Percentiles rank a stretch among this genome's conserved stretches.
phyloP scores from a whole-genome alignment of 2,329 filamentous ascomycete genomes.

The Cucurbitaria berberidis region DNA sequence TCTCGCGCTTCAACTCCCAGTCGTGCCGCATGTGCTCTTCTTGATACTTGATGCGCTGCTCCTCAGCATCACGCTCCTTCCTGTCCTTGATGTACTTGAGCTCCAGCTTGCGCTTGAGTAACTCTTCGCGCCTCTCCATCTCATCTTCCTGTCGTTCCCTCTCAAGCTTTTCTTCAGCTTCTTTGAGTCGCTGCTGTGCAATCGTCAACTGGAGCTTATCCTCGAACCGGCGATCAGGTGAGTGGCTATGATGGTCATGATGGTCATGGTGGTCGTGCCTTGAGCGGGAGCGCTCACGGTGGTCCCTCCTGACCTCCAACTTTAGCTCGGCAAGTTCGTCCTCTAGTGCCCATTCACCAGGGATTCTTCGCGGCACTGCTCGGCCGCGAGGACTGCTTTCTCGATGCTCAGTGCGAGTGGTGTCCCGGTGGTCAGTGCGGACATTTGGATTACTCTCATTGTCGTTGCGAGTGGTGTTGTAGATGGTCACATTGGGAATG shows the following conservation, averaged over 20 bases:
- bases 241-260: slow-evolving; percentile 23
- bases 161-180: slow-evolving; percentile 44
- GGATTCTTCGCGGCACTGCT: slow-evolving; percentile 31
- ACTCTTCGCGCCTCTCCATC: slow-evolving; percentile 47
- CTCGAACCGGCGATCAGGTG: slow-evolving; percentile 23
- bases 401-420: slow-evolving; percentile 42
- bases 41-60: slow-evolving; percentile 30
- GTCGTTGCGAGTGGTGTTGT: slow-evolving; percentile 52
- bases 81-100: slow-evolving; percentile 46
- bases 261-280: slow-evolving; percentile 30
- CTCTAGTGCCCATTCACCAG: slow-evolving; percentile 43
- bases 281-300: slow-evolving; percentile 35
- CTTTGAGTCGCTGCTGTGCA: slow-evolving; percentile 43
- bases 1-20: slow-evolving; percentile 38
- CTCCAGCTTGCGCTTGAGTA: slow-evolving; percentile 42
- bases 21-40: slow-evolving; percentile 42
- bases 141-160: slow-evolving; percentile 44
- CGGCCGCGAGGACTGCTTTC: slow-evolving; percentile 40
- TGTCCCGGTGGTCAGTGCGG: slow-evolving; percentile 38
- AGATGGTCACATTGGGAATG: slow-evolving; percentile 55
- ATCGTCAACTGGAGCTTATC: slow-evolving; percentile 46
- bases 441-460: slow-evolving; percentile 45
- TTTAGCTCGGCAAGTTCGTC: slow-evolving; percentile 45
- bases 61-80: slow-evolving; percentile 39
- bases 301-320: slow-evolving; percentile 32